These are phyloP conservation scores for Parmelia sp. DNA, from an alignment of 495 filamentous ascomycete genomes.

Conservation along the genomic window DNA sequence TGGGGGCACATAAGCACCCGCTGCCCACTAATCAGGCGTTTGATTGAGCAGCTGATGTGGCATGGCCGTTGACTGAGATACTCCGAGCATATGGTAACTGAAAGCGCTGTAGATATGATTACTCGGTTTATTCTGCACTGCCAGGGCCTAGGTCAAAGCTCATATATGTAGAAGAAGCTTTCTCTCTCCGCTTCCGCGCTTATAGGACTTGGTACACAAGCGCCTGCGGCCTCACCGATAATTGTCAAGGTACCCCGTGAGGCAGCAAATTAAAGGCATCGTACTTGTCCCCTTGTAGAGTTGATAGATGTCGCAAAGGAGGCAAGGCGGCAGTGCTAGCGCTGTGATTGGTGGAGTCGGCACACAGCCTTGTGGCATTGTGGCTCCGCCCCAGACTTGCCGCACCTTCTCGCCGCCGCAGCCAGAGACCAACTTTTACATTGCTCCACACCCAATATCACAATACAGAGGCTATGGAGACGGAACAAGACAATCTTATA, in stretches of 20 bases:
- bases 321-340: background rate
- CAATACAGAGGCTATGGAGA: background rate
- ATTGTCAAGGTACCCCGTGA: background rate
- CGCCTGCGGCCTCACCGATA: background rate
- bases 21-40: background rate
- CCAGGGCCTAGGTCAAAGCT: too few relatives aligned
- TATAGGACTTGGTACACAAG: background rate
- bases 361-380: too few relatives aligned
- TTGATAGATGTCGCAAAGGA: background rate
- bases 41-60: background rate
- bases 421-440: too few relatives aligned
- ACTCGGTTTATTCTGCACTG: background rate
- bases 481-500: background rate
- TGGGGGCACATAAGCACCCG: background rate
- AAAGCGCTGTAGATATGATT: background rate
- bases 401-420: background rate
- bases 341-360: background rate
- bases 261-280: background rate
- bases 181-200: background rate
- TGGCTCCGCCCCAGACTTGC: background rate
- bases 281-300: background rate
- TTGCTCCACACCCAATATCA: too few relatives aligned
- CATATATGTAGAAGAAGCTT: too few relatives aligned
- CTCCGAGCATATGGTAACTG: background rate
- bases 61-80: background rate